Conservation (phyloP, 2,329 filamentous ascomycete species). For the Epicoccum sorghinum region DNA sequence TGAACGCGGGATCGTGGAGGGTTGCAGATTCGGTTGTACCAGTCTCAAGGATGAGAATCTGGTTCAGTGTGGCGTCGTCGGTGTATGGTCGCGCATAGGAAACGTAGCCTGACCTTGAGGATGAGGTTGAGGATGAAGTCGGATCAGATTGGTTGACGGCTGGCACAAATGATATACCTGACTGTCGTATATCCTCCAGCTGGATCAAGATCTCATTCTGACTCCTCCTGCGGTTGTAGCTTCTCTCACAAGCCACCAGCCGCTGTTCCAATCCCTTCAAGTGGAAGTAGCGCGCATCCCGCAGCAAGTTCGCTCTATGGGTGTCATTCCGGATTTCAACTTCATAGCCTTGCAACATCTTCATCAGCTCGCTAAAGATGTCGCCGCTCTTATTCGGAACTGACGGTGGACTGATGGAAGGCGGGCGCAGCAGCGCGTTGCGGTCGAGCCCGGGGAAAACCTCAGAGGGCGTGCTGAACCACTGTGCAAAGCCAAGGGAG, state of each 20-base stretch:
- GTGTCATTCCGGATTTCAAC: constrained; percentile 75
- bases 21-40: constrained; percentile 50
- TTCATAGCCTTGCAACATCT: constrained; percentile 82
- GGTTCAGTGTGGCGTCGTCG: constrained; percentile 73
- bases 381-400: constrained; percentile 84
- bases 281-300: constrained; percentile 91
- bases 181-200: constrained; percentile 86
- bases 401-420: constrained; percentile 80
- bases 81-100: constrained; percentile 84
- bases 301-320: constrained; percentile 77
- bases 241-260: constrained; percentile 77
- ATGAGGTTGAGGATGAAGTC: constrained; percentile 28
- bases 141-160: constrained; percentile 46
- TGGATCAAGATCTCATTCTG: constrained; percentile 78
- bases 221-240: constrained; percentile 72
- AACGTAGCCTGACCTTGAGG: constrained; percentile 59
- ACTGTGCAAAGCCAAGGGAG: constrained; percentile 84
- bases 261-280: constrained; percentile 90
- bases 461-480: constrained; percentile 80
- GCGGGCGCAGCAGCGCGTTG: constrained; percentile 79
- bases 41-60: constrained; percentile 75
- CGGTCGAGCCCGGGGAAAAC: constrained; percentile 86
- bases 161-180: constrained; percentile 71
- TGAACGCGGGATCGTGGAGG: constrained; percentile 21
- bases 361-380: constrained; percentile 81